These are phyloP conservation scores for Lantana camara DNA, from an alignment of 257 asterid species.

Conservation along the genomic window DNA sequence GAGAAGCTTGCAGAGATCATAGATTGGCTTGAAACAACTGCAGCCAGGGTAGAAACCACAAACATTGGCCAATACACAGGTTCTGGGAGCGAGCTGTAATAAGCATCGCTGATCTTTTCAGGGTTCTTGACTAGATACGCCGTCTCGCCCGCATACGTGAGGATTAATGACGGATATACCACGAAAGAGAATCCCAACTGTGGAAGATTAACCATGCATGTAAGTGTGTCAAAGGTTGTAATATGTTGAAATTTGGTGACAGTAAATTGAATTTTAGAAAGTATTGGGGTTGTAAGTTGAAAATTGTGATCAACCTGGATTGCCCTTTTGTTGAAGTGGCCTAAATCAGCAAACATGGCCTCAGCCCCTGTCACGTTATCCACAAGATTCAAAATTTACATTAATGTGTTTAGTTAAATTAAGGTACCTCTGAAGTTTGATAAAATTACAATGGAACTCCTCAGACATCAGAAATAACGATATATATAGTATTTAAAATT, in stretches of 20 bases:
- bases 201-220: too few relatives aligned
- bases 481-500: too few relatives aligned
- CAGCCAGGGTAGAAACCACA: conserved; percentile 54
- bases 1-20: conserved; percentile 76
- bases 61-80: conserved; percentile 83
- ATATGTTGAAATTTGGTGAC: too few relatives aligned
- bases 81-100: conserved; percentile 60
- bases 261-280: too few relatives aligned
- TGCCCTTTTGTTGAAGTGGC: conserved; percentile 71
- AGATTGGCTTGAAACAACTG: conserved; percentile 69
- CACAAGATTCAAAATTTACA: background rate
- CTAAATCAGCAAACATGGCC: conserved; percentile 86
- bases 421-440: too few relatives aligned
- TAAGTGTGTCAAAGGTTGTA: too few relatives aligned
- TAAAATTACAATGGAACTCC: too few relatives aligned
- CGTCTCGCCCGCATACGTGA: conserved; percentile 70
- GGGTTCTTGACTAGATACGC: conserved; percentile 66
- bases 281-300: too few relatives aligned
- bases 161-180: conserved; percentile 65
- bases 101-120: conserved; percentile 52
- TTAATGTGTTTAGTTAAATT: too few relatives aligned
- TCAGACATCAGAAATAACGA: too few relatives aligned
- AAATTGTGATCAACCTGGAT: conserved; percentile 46
- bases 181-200: conserved; percentile 65
- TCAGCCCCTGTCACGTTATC: conserved; percentile 51